These are phyloP conservation scores for Firmiana major DNA, from an alignment of 345 rosid species.

Conservation along the genomic window DNA sequence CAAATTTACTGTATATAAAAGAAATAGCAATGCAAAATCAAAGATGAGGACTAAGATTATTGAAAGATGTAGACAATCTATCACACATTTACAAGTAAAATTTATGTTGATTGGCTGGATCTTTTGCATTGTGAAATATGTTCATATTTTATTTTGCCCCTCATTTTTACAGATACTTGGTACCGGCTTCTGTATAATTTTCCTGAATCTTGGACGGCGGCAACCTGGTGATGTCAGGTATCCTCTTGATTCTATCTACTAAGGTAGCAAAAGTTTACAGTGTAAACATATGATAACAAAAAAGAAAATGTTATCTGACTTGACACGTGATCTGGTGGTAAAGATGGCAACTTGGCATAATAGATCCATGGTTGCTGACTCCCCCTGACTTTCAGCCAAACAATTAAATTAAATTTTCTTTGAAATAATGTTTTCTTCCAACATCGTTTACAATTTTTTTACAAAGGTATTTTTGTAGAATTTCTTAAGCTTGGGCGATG, in stretches of 20 bases:
- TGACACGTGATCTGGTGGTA: background rate
- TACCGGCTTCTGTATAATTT: conserved; percentile 72
- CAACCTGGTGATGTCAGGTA: conserved; percentile 91
- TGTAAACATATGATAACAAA: background rate
- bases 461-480: background rate
- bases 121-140: background rate
- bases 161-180: conserved; percentile 55
- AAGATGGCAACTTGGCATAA: background rate
- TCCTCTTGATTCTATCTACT: background rate
- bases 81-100: background rate
- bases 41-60: background rate
- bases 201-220: conserved; percentile 75
- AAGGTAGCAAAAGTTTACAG: background rate
- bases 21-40: background rate
- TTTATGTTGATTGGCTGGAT: background rate
- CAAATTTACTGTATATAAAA: background rate
- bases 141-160: background rate
- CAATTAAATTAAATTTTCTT: background rate
- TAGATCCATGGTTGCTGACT: background rate
- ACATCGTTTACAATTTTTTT: background rate
- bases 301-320: background rate
- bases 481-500: background rate
- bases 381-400: background rate
- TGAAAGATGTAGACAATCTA: background rate
- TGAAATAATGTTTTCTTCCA: background rate